Percentiles rank a stretch among this genome's conserved stretches.
phyloP scores from a whole-genome alignment of 257 asterid genomes.

The Solanum piurae region DNA sequence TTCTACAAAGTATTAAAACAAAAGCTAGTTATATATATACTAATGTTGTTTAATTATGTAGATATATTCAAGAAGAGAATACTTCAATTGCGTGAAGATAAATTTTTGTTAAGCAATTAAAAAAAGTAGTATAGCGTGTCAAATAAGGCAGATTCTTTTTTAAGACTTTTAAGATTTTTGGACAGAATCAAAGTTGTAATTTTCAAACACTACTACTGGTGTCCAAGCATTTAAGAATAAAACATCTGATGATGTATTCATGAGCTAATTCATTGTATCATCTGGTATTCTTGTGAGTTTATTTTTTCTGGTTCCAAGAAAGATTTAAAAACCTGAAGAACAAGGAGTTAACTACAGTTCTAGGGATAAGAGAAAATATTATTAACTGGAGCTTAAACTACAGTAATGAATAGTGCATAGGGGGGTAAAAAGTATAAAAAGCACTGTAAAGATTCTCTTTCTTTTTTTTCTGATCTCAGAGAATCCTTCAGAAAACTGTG shows the following conservation, averaged over 20 bases:
- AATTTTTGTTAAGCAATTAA: background rate
- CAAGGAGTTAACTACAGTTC: constrained; percentile 39
- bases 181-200: background rate
- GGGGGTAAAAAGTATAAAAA: constrained; percentile 2
- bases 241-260: background rate
- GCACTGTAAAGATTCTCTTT: constrained; percentile 49
- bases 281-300: background rate
- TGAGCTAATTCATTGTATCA: background rate
- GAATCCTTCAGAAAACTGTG: constrained; percentile 28
- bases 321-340: constrained; percentile 3
- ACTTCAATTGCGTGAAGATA: background rate
- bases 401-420: constrained; percentile 11
- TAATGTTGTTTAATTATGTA: background rate
- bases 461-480: constrained; percentile 19
- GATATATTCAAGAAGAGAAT: constrained; percentile 4
- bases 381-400: constrained; percentile 29
- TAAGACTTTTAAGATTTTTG: background rate
- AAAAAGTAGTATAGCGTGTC: background rate
- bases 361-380: constrained; percentile 47
- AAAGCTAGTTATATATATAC: background rate
- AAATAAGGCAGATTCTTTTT: background rate
- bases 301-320: constrained; percentile 23
- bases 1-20: constrained; percentile 39
- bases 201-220: background rate
- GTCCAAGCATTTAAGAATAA: background rate